Percentiles rank a stretch among this genome's conserved stretches.
Conservation (phyloP, 2,329 filamentous ascomycete species). For the Colletotrichum sp. region DNA sequence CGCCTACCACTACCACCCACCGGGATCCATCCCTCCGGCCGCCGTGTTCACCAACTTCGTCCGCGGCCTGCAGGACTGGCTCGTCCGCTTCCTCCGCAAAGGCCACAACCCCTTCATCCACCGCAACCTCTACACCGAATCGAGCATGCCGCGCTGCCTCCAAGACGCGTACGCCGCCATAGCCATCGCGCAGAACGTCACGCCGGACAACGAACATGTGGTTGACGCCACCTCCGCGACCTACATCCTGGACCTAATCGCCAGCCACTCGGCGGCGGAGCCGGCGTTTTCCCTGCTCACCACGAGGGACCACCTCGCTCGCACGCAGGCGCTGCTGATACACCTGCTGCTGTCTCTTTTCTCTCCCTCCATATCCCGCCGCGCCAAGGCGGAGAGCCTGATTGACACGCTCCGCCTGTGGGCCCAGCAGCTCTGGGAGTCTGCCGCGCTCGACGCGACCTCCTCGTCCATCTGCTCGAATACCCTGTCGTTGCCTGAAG, state of each 20-base stretch:
- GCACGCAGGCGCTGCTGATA: constrained; percentile 17
- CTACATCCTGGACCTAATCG: not conserved
- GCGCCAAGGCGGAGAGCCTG: constrained; percentile 2
- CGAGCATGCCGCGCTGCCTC: constrained; percentile 16
- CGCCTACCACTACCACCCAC: not conserved
- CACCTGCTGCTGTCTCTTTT: constrained; percentile 10
- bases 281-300: not conserved
- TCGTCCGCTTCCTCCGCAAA: constrained; percentile 23
- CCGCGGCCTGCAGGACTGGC: constrained; percentile 19
- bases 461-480: not conserved
- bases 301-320: constrained; percentile 9
- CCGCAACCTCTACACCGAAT: constrained; percentile 23
- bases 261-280: not conserved
- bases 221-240: not conserved
- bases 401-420: constrained; percentile 4
- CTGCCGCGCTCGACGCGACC: not conserved
- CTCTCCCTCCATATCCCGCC: constrained; percentile 6
- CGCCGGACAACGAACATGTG: not conserved
- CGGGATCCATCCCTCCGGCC: not conserved
- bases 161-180: constrained; percentile 23
- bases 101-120: constrained; percentile 29
- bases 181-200: not conserved
- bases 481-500: not conserved
- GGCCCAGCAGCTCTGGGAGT: not conserved
- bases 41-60: constrained; percentile 12